Evolutionary conservation across 805 yeast species (phyloP), one percentile per base, ranked within the genome.

Genomic region (Saccharomyces mikatae): DNA sequence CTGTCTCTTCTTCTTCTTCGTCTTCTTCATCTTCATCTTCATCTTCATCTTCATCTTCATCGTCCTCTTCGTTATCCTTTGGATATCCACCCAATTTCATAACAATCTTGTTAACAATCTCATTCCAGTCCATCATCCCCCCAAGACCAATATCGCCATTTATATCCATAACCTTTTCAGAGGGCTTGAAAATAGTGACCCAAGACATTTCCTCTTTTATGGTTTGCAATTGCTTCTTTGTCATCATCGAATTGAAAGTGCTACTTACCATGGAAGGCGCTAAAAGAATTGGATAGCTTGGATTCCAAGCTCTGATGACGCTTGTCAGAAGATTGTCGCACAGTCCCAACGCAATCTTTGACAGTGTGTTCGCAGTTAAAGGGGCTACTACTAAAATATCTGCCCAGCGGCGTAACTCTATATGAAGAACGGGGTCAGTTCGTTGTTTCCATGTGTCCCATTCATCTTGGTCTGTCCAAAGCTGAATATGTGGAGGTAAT

Each of bases 81-180:
- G 84, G 84, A 77, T 80, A 72, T 54, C 83, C 77, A 59, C 84
- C 81, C 59, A 90, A 73, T 66, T 84, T 86, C 71, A 83, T 76
- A 22, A 87, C 95, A 50, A 89, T 78, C 62, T 83, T 82, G 66
- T 90, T 95, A 21, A 90, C 96, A 62, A 94, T 86, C 68, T 91
- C 97, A 68, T 89, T 87, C 82, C 95, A 89, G 63, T 94, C 98
- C 85, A 91, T 86, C 98, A 94, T 94, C 53, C 99, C 98, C 50
- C 99, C 98, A 89, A 94, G 87, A n/a, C 98, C 98, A 54, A 94
- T 90, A 63, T 92, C 98, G 57, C 99, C 98, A 73, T 91, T 89
- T 46, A 89, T 80, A 54, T 96, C 89, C 65, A 87, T 83, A 5
- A 92, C 96, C 70, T 92, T 92, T 70, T 92, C 99, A 26, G 90